These are phyloP conservation scores for Colletotrichum godetiae DNA, from an alignment of 2,329 filamentous ascomycete genomes.

Conservation along the genomic window DNA sequence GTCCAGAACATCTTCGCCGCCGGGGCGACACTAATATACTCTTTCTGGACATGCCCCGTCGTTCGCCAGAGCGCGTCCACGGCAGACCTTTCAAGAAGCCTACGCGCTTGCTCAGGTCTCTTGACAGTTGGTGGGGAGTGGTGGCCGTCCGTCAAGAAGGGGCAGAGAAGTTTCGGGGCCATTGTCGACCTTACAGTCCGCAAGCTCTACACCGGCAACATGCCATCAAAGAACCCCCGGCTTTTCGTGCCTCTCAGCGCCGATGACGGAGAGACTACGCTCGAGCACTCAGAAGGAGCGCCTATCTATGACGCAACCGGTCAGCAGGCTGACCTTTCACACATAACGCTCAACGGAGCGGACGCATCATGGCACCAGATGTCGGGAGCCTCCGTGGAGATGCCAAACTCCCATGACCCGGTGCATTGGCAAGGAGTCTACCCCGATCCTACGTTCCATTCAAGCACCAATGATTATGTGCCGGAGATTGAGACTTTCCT, in stretches of 20 bases:
- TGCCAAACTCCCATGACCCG: neutral
- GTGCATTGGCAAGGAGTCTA: conserved; percentile 25
- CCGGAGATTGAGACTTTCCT: conserved; percentile 33
- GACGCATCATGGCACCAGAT: conserved; percentile 22
- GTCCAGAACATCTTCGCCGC: conserved; percentile 52
- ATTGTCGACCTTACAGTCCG: conserved; percentile 43
- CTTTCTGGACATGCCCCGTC: conserved; percentile 46
- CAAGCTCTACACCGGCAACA: conserved; percentile 32
- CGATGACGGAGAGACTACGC: neutral
- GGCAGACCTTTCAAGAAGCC: conserved; percentile 32
- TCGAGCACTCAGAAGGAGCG: neutral
- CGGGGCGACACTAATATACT: conserved; percentile 51
- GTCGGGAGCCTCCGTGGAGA: conserved; percentile 1
- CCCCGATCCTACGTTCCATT: neutral
- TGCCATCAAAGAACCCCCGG: conserved; percentile 26
- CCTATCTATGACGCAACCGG: neutral
- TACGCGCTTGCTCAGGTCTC: conserved; percentile 48
- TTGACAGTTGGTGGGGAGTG: conserved; percentile 52
- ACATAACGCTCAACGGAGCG: conserved; percentile 1
- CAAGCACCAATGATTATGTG: neutral
- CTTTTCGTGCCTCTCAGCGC: neutral
- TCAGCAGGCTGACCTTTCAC: neutral
- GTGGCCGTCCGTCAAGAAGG: conserved; percentile 50
- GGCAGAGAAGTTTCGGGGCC: conserved; percentile 44
- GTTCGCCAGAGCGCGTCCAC: conserved; percentile 40